Percentiles rank a stretch among this genome's conserved stretches.
Evolutionary conservation across 2,329 filamentous ascomycete genomes (phyloP).

Genomic region (Cercospora sesami): DNA sequence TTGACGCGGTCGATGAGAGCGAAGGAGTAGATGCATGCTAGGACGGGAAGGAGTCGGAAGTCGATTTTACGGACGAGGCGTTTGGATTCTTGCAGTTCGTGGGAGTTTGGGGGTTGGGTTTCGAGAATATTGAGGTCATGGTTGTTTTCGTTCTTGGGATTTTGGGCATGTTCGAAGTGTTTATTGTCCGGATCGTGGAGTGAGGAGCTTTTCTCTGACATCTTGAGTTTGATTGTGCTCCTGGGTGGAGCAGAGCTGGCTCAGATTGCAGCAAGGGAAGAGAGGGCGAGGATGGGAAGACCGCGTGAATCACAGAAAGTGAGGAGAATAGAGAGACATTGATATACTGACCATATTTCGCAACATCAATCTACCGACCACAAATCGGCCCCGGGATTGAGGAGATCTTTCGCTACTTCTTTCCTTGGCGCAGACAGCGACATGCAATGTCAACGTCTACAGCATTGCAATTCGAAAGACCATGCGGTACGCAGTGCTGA

Average conservation of each 20-base stretch:
- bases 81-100: slow-evolving; percentile 19
- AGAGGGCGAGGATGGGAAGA: background rate
- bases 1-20: slow-evolving; percentile 27
- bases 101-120: background rate
- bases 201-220: slow-evolving; percentile 16
- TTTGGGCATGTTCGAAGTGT: slow-evolving; percentile 13
- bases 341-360: background rate
- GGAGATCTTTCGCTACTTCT: slow-evolving; percentile 4
- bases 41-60: slow-evolving; percentile 23
- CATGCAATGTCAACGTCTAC: slow-evolving; percentile 5
- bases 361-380: background rate
- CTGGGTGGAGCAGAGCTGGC: background rate
- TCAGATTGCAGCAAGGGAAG: background rate
- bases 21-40: slow-evolving; percentile 26
- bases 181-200: slow-evolving; percentile 10
- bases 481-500: background rate
- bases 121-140: background rate
- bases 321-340: background rate
- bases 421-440: slow-evolving; percentile 9
- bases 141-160: slow-evolving; percentile 9
- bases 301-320: background rate
- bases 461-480: background rate
- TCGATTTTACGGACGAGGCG: slow-evolving; percentile 28
- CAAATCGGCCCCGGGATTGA: background rate
- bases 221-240: background rate